These are phyloP conservation scores for Xylariales sp. DNA, from an alignment of 2,329 filamentous ascomycete species.

Conservation along the genomic window DNA sequence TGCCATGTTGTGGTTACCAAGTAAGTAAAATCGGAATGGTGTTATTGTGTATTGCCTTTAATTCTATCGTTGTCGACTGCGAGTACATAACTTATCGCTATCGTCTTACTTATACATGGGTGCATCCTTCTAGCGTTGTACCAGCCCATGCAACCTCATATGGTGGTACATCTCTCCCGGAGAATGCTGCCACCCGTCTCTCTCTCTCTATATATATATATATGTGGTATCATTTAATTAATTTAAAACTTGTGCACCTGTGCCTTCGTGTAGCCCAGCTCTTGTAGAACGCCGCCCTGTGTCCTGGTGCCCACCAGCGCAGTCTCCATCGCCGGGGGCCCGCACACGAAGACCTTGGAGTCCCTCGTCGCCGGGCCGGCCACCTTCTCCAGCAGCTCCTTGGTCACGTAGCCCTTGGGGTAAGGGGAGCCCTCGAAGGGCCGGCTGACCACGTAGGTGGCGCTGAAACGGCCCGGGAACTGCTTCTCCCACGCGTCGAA, in stretches of 20 bases:
- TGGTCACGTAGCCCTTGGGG: slow-evolving; percentile 54
- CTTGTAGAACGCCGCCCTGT: slow-evolving; percentile 44
- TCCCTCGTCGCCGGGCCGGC: slow-evolving; percentile 27
- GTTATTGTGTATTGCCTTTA: too few relatives aligned
- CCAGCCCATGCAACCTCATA: too few relatives aligned
- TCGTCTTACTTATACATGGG: too few relatives aligned
- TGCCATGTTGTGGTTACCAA: too few relatives aligned
- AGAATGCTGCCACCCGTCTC: too few relatives aligned
- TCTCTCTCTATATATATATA: too few relatives aligned
- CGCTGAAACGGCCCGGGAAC: slow-evolving; percentile 51
- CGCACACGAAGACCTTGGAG: slow-evolving; percentile 64
- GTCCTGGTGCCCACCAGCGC: slow-evolving; percentile 43
- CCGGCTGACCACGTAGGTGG: slow-evolving; percentile 53
- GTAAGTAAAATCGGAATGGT: too few relatives aligned
- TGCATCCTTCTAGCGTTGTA: too few relatives aligned
- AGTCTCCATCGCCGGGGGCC: slow-evolving; percentile 63
- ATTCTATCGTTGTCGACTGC: too few relatives aligned
- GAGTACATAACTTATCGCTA: too few relatives aligned
- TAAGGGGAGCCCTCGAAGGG: slow-evolving; percentile 34
- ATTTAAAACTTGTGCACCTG: slow-evolving; percentile 57
- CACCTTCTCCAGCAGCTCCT: slow-evolving; percentile 48
- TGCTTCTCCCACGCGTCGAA: slow-evolving; percentile 44
- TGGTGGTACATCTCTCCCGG: too few relatives aligned
- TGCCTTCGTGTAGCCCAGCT: slow-evolving; percentile 53
- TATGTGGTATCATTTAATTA: too few relatives aligned